Base-by-base conservation (phyloP, 2,329 filamentous ascomycete genomes). In the Macrophomina tecta region DNA sequence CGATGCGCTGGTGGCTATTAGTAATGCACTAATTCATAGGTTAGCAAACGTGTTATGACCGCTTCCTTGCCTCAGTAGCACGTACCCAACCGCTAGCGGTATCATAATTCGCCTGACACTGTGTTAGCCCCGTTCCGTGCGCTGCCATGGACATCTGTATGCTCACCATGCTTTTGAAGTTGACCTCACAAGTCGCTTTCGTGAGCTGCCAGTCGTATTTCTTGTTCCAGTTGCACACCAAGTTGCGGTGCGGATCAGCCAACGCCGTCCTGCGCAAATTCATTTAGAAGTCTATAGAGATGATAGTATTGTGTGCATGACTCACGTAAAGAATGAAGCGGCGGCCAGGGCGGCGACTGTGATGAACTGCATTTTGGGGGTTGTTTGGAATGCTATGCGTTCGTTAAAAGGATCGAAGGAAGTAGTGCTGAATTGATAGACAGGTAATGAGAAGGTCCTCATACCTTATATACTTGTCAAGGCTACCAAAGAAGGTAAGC, bases 161-260 rank as follows among this genome's bases (percentile, higher is more conserved):
- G 18, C 46, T n/a, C 9, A 49, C 46, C 46, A 49, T 49, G 46
- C 46, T 49, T 9, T 49, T 49, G n/a, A 49, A 49, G 46, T 49
- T 49, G 16, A 18, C 46, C 12, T 49, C 46, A 23, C 46, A 49
- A n/a, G 46, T 49, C 16, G 46, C 46, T 14, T 49, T 49, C 16
- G 46, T 49, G 16, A 49, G 46, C 46, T 49, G 46, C 46, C 46
- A 49, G n/a, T 49, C 46, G 46, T 49, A 49, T n/a, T 11, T 49
- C 8, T 23, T 23, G 16, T 18, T 18, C 16, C 18, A 49, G 11
- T 49, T 49, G 46, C 46, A 49, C 16, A n/a, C 18, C 16, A 49
- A 23, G 18, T 49, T 49, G 46, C 46, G 46, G 18, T 49, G 46
- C 16, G 46, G 46, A 23, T 49, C 46, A n/a, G 46, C 46, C 16